Percentiles rank a stretch among this genome's conserved stretches.
phyloP scores from a whole-genome alignment of 495 filamentous ascomycete species.

The Penicillium mononematosum region DNA sequence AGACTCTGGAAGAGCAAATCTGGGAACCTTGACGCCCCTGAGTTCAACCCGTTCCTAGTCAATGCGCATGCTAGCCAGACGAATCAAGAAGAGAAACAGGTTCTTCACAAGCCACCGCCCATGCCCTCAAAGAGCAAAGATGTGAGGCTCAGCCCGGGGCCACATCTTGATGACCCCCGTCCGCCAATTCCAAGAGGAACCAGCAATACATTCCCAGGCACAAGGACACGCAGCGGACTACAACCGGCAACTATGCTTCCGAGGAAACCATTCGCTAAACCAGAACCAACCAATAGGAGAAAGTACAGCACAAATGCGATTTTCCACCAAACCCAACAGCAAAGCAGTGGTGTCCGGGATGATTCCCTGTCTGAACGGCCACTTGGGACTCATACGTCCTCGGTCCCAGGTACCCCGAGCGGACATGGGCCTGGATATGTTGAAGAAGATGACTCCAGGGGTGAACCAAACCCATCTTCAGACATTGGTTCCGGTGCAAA shows the following conservation, averaged over 20 bases:
- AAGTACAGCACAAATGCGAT: background rate
- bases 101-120: background rate
- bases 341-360: background rate
- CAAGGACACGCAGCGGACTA: background rate
- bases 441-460: background rate
- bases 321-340: background rate
- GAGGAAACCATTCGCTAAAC: background rate
- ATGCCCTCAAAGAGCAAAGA: background rate
- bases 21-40: background rate
- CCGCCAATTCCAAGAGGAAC: background rate
- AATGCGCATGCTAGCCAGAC: background rate
- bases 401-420: background rate
- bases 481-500: constrained; percentile 2
- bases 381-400: background rate
- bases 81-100: background rate
- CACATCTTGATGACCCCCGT: background rate
- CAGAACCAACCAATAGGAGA: background rate
- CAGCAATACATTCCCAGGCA: background rate
- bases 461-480: background rate
- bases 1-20: background rate
- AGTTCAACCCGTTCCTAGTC: background rate
- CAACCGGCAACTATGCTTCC: background rate
- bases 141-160: background rate
- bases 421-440: background rate
- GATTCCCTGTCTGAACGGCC: background rate